Evolutionary conservation across 202 grass and related monocot genomes (phyloP), one percentile per base, ranked within the genome.

Genomic region (Cymbopogon flexuosus): DNA sequence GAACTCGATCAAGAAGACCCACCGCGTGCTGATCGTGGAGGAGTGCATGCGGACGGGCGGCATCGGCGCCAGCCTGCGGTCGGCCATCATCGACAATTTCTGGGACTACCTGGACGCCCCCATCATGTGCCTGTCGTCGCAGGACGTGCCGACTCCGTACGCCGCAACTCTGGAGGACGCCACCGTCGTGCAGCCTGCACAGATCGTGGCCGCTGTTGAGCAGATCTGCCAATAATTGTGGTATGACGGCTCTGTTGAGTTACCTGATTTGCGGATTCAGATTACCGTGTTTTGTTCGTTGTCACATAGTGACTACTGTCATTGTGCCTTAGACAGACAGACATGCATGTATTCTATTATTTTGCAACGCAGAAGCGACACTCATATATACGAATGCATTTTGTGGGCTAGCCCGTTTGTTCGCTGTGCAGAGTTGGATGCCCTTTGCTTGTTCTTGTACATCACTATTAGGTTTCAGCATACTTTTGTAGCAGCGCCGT

Each of bases 41-140:
- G 90, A 96, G 77, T 93, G 90, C 88, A 96, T 93, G 90, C 68
- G 84, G 54, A 93, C 93, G 0, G 90, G 93, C 6, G 93, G 90
- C 23, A 96, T 96, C 0, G 83, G 86, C 8, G 93, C 93, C 30
- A 96, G 93, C 61, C 83, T 96, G 79, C 74, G 93, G 80, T 90
- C 80, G 0, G 83, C 90, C 51, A 93, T 96, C 79, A 89, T 93
- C 2, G 93, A 96, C 78, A 93, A 89, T 82, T 96, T 96, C 88
- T 96, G 93, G 93, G 90, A 96, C 24, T 90, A 96, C 59, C 87
- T 93, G 11, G 90, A 96, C 3, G 90, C 86, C 5, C 88, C 88
- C 8, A 65, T 90, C 70, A 77, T 93, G 84, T 96, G 88, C 78
- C 81, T 96, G 78, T 93, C 90, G 0, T 96, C 90, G 2, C 93